phyloP scores from a whole-genome alignment of 176 grass and related monocot species.

The Zizania latifolia region DNA sequence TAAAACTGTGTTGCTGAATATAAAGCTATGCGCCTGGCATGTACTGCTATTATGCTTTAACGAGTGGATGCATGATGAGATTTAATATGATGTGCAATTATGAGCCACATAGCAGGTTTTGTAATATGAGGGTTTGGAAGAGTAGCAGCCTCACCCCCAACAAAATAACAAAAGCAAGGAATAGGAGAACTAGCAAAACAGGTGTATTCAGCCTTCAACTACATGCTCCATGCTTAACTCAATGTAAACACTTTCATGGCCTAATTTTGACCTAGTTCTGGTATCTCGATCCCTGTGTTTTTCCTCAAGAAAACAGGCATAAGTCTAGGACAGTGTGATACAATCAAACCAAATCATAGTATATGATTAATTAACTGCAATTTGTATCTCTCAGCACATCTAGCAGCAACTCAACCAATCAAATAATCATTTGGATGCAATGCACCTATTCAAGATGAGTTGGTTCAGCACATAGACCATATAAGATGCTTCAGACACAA shows the following conservation, averaged over 20 bases:
- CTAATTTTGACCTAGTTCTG: not conserved
- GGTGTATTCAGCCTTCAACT: not conserved
- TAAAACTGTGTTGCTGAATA: not conserved
- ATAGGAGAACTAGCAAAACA: not conserved
- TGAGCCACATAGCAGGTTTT: not conserved
- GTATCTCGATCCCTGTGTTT: not conserved
- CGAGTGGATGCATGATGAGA: not conserved
- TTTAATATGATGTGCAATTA: not conserved
- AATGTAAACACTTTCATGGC: not conserved
- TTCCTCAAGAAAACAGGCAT: not conserved
- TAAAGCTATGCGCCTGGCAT: not conserved
- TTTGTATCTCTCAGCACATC: not conserved
- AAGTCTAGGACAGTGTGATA: not conserved
- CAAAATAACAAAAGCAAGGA: not conserved
- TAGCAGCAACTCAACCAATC: not conserved
- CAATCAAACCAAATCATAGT: slow-evolving; percentile 2
- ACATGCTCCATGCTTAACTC: not conserved
- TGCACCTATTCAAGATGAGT: not conserved
- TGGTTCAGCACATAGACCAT: not conserved
- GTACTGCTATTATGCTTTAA: not conserved
- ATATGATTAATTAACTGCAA: slow-evolving; percentile 5
- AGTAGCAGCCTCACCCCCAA: not conserved
- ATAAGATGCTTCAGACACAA: not conserved
- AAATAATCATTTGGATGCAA: not conserved
- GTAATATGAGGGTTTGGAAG: not conserved